These are phyloP conservation scores for Scedosporium boydii DNA, from an alignment of 2,329 filamentous ascomycete genomes.

Conservation along the genomic window DNA sequence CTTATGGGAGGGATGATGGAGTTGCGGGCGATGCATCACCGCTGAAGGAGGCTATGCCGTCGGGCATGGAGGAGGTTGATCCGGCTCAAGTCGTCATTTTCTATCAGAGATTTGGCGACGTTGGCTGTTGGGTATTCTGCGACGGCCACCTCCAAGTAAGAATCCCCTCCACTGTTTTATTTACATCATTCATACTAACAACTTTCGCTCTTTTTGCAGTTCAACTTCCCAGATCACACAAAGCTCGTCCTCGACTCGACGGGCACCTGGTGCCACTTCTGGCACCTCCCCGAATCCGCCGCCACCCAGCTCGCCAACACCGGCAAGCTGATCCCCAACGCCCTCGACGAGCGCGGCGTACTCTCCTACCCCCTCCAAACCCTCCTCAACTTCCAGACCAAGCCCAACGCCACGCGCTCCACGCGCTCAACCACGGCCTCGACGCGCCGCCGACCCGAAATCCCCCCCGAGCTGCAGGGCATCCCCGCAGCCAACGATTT, in stretches of 20 bases:
- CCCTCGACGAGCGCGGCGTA: constrained; percentile 60
- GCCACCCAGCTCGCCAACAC: constrained; percentile 54
- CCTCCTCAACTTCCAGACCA: constrained; percentile 57
- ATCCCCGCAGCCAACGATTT: constrained; percentile 66
- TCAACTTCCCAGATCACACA: constrained; percentile 84
- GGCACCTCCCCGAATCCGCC: constrained; percentile 64
- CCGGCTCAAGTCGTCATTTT: constrained; percentile 60
- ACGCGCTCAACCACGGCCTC: constrained; percentile 19
- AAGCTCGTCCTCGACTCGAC: constrained; percentile 70
- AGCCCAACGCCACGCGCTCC: constrained; percentile 28
- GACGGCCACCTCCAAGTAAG: constrained; percentile 68
- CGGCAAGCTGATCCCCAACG: constrained; percentile 60
- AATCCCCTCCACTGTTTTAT: constrained; percentile 10
- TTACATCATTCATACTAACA: neutral
- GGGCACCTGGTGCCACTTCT: constrained; percentile 69
- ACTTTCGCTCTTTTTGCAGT: constrained; percentile 36
- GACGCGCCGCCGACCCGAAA: constrained; percentile 48
- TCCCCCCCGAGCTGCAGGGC: constrained; percentile 48
- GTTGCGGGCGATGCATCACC: constrained; percentile 35
- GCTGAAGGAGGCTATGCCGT: constrained; percentile 25
- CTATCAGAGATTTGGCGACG: constrained; percentile 72
- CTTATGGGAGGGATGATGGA: constrained; percentile 63
- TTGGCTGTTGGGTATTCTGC: constrained; percentile 72
- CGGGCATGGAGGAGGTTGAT: constrained; percentile 15
- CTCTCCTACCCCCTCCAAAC: constrained; percentile 65